Evolutionary conservation across 148 eudicot genomes (phyloP).

Genomic region (Drosera capensis): DNA sequence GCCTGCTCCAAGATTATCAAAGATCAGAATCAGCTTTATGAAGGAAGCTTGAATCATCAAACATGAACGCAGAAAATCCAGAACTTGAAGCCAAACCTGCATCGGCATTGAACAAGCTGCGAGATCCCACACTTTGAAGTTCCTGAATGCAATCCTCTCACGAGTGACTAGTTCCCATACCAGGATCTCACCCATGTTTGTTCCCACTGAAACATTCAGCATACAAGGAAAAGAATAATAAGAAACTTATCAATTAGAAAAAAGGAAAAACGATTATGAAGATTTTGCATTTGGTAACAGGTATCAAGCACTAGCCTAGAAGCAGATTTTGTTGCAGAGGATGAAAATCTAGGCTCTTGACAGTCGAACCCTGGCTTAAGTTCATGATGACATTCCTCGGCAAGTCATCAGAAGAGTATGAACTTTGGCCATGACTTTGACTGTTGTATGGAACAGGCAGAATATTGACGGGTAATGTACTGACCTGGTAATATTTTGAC

Average conservation of each 20-base stretch:
- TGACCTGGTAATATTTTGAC: constrained; percentile 19
- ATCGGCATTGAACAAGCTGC: constrained; percentile 29
- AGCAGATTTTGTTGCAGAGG: constrained; percentile 44
- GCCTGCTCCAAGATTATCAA: constrained; percentile 18
- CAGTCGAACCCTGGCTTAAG: constrained; percentile 50
- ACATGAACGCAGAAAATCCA: neutral
- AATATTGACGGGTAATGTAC: constrained; percentile 24
- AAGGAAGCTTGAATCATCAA: neutral
- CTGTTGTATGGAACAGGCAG: constrained; percentile 25
- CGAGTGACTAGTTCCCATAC: constrained; percentile 45
- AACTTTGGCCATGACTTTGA: constrained; percentile 19
- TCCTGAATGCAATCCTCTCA: constrained; percentile 23
- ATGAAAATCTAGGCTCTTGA: constrained; percentile 65
- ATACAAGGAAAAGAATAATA: neutral
- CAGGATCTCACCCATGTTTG: constrained; percentile 42
- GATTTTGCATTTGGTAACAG: neutral
- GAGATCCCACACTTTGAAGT: constrained; percentile 55
- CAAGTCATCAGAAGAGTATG: constrained; percentile 32
- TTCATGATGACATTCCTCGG: constrained; percentile 39
- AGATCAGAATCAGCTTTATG: neutral
- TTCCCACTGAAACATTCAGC: constrained; percentile 37
- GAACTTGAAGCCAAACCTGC: constrained; percentile 24
- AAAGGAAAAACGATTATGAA: neutral
- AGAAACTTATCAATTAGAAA: neutral
- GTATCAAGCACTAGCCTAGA: constrained; percentile 26